Percentiles rank a stretch among this genome's conserved stretches.
Conservation (phyloP, 2,329 filamentous ascomycete genomes). For the Sclerotinia nivalis region DNA sequence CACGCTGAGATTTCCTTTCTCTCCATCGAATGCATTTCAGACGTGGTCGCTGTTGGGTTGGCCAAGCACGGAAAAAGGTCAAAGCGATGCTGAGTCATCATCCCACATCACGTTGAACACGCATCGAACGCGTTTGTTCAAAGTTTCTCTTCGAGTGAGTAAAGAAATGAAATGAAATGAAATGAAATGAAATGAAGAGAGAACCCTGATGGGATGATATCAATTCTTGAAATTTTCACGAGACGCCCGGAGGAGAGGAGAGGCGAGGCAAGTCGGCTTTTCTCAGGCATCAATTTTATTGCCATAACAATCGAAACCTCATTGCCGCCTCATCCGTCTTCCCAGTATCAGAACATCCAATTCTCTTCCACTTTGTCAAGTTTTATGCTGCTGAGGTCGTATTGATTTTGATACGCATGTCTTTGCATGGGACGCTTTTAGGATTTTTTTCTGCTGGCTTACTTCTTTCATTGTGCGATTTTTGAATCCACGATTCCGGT, state of each 20-base stretch:
- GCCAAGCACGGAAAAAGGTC: not conserved
- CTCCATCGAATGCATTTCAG: not conserved
- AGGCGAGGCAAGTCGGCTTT: not conserved
- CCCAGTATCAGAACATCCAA: not conserved
- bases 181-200: not conserved
- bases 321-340: not conserved
- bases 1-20: not conserved
- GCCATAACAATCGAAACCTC: not conserved
- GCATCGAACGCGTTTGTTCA: not conserved
- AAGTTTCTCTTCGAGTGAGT: not conserved
- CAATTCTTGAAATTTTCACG: not conserved
- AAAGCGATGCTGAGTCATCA: slow-evolving; percentile 12
- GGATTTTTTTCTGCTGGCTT: not conserved
- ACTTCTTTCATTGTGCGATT: not conserved
- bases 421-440: not conserved
- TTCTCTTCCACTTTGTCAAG: not conserved
- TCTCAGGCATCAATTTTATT: not conserved
- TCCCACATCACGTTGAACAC: not conserved
- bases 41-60: not conserved
- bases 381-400: not conserved
- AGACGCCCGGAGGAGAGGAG: not conserved
- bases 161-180: not conserved
- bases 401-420: no score
- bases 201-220: not conserved
- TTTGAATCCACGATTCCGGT: not conserved